Conservation (phyloP, 2,329 filamentous ascomycete species). For the Tolypocladium ophioglossoides region DNA sequence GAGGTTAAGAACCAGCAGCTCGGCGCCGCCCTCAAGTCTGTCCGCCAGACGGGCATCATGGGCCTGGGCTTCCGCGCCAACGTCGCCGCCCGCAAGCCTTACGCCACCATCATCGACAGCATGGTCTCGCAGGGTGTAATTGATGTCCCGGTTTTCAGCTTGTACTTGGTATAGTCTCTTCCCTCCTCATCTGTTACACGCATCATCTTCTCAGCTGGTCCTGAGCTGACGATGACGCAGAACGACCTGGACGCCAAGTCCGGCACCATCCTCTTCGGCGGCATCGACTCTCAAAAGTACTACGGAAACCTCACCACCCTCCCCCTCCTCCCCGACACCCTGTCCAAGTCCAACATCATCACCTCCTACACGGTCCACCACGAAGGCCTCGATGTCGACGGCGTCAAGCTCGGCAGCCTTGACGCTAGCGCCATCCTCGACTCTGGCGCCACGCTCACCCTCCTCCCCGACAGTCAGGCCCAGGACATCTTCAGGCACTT, state of each 20-base stretch:
- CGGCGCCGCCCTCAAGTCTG: conserved; percentile 38
- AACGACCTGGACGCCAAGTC: conserved; percentile 54
- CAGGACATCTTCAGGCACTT: conserved; percentile 37
- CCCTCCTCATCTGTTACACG: background rate
- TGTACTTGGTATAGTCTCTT: conserved; percentile 41
- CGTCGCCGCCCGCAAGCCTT: conserved; percentile 30
- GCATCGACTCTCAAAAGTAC: conserved; percentile 67
- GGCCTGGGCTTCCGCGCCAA: conserved; percentile 46
- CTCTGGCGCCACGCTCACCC: conserved; percentile 61
- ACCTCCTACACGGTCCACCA: conserved; percentile 24
- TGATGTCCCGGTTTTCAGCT: conserved; percentile 53
- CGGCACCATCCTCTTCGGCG: conserved; percentile 68
- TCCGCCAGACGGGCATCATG: conserved; percentile 44
- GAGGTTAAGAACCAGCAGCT: conserved; percentile 41
- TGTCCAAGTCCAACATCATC: conserved; percentile 29
- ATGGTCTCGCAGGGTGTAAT: conserved; percentile 54
- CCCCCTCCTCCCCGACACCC: conserved; percentile 35
- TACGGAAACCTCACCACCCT: conserved; percentile 34
- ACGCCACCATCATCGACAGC: conserved; percentile 52
- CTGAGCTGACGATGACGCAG: conserved; percentile 6
- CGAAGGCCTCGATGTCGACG: conserved; percentile 27
- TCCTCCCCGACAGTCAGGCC: conserved; percentile 52
- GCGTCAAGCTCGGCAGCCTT: conserved; percentile 22
- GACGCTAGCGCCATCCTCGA: conserved; percentile 56
- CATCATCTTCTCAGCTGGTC: no score